Evolutionary conservation across 108 stramenopile species (phyloP), one percentile per base, ranked within the genome.

Genomic region (Nitzschia sp.): DNA sequence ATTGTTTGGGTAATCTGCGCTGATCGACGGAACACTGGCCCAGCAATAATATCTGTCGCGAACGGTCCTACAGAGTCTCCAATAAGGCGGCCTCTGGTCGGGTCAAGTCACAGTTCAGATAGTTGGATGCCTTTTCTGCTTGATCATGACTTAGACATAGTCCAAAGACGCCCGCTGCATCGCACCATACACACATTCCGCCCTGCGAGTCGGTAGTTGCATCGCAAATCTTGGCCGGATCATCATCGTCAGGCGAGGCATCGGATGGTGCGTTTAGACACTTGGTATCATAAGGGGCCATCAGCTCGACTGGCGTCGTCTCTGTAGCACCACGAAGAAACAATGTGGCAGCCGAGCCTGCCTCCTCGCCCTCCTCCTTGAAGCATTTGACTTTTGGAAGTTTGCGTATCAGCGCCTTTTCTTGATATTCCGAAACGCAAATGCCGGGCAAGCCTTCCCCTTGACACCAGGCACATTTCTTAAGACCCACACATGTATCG

Each of bases 121-220:
- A 72, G 1, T 29, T n/a, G 3, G 46, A 46, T 2, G 53, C 35
- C 30, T 36, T 33, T 9, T 27, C 19, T 32, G 71, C 71, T n/a
- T 60, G 59, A 13, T 72, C 49, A 8, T 54, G n/a, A 47, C 61
- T 63, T 17, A 72, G 34, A 42, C 71, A 72, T 45, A 72, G 33
- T 23, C 62, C 51, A 72, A 59, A 71, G n/a, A 72, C 64, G 42
- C 71, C 77, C 6, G 59, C 77, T 15, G 38, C 68, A 59, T 72
- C 59, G 30, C 77, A 78, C 77, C 77, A 78, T 15, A 59, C 47
- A 46, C 77, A 78, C 29, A 65, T 30, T 45, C 46, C 54, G 61
- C 77, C 77, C 2, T 71, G 53, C 18, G 35, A 42, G 54, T 78
- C 77, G 8, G 27, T 26, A 8, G 71, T 78, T 9, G 46, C 0